A percentile compares a stretch with the other conserved stretches of the same genome.
phyloP scores from a whole-genome alignment of 2,329 filamentous ascomycete genomes.

The Fusarium sp. region DNA sequence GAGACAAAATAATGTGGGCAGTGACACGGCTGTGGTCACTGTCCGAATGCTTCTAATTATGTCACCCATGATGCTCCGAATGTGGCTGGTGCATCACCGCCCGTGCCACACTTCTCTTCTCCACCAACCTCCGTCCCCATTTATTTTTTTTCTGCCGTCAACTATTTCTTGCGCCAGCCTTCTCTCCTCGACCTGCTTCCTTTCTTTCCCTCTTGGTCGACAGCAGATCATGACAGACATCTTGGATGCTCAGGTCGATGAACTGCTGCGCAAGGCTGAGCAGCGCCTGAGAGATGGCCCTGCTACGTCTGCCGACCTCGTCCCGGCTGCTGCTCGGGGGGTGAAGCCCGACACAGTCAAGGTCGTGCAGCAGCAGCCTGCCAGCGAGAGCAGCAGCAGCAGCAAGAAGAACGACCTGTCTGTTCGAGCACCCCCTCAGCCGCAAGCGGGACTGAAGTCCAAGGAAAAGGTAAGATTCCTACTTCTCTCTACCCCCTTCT shows the following conservation, averaged over 20 bases:
- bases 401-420: conserved; percentile 42
- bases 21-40: too few species aligned
- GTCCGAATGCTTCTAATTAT: too few species aligned
- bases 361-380: conserved; percentile 29
- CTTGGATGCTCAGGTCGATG: conserved; percentile 46
- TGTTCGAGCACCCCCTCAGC: conserved; percentile 41
- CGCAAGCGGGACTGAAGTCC: conserved; percentile 31
- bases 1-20: background rate
- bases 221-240: conserved; percentile 47
- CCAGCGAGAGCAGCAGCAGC: conserved; percentile 22
- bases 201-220: conserved; percentile 31
- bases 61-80: background rate
- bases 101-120: conserved; percentile 8
- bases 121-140: conserved; percentile 15
- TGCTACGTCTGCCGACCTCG: conserved; percentile 28
- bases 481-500: background rate
- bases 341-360: conserved; percentile 25
- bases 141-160: conserved; percentile 31
- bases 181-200: conserved; percentile 18
- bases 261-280: conserved; percentile 49
- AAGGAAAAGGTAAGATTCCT: conserved; percentile 46
- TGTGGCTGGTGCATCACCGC: conserved; percentile 2
- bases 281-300: conserved; percentile 46
- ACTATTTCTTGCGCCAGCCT: conserved; percentile 36
- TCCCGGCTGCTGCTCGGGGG: conserved; percentile 28